phyloP scores from a whole-genome alignment of 371 early-diverging fungal genomes.

The Conidiobolus incongruus region DNA sequence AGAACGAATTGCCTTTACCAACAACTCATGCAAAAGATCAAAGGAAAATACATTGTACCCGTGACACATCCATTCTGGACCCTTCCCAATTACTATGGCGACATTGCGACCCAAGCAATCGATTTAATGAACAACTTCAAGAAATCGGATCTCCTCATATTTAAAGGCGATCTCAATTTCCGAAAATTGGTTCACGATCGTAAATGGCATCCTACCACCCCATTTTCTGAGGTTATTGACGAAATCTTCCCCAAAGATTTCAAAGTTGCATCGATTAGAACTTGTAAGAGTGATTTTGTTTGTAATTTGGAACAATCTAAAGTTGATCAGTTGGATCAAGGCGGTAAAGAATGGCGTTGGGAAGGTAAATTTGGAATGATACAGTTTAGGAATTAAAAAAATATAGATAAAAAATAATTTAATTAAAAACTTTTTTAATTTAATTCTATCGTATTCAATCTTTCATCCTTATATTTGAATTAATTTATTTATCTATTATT shows the following conservation, averaged over 20 bases:
- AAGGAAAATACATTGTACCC: too few relatives aligned
- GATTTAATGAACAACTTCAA: conserved; percentile 30
- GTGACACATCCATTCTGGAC: conserved; percentile 65
- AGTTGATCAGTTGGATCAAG: conserved; percentile 23
- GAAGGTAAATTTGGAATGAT: conserved; percentile 57
- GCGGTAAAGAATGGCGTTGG: conserved; percentile 17
- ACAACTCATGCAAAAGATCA: too few relatives aligned
- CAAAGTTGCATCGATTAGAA: conserved; percentile 50
- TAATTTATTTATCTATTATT: too few relatives aligned
- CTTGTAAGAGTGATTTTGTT: conserved; percentile 70
- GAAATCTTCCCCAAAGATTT: conserved; percentile 13
- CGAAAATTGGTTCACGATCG: conserved; percentile 80
- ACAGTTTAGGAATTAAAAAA: conserved; percentile 8
- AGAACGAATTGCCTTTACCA: too few relatives aligned
- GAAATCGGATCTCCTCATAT: conserved; percentile 41
- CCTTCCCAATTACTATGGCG: conserved; percentile 48
- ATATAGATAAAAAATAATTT: too few relatives aligned
- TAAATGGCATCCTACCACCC: conserved; percentile 55
- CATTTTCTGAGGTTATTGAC: conserved; percentile 61
- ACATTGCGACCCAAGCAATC: conserved; percentile 32
- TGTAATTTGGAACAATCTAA: conserved; percentile 48
- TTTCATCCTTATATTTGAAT: too few relatives aligned
- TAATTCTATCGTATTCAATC: too few relatives aligned
- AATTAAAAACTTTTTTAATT: too few relatives aligned
- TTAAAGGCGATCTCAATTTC: conserved; percentile 93